Base-by-base conservation (phyloP, 31 red algal species). In the Asparagopsis taxiformis region DNA sequence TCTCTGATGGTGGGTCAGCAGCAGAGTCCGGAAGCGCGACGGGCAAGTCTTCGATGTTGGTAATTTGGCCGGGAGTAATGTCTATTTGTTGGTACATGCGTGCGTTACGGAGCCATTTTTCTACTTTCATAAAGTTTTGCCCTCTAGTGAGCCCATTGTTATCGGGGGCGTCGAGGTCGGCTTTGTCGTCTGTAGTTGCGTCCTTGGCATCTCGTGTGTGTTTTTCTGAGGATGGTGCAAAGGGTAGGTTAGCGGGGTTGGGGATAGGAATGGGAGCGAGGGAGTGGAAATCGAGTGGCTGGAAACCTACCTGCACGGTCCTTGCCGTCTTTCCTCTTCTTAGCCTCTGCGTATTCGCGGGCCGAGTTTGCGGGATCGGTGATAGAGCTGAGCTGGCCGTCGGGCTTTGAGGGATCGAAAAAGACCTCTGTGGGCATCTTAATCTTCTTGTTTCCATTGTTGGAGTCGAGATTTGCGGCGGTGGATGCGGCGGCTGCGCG, bases 61-160 rank as follows among this genome's bases (percentile, higher is more conserved):
- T 56, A 51, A 84, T 84, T 17, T 32, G 19, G 28, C 59, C 51
- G 1, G 79, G 79, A 1, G 79, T 73, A 15, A 84, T 43, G 49
- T 84, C 79, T 11, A 84, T 35, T 62, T 73, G 79, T 50, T 73
- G 55, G 48, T 74, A 65, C 68, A 62, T 74, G 33, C 32, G 41
- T 1, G 79, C 43, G 21, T 66, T 53, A 50, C 68, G 68, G 0
- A 84, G 59, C 79, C 79, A 84, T 28, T 72, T 74, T 64, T 84
- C 68, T 41, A 84, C 79, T 59, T 84, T 84, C 79, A 74, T 74
- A 44, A 84, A 84, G 61, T 84, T 84, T 32, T 84, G 79, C 25
- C 79, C 79, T 4, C 79, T 66, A 28, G 68, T 84, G 3, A 84
- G 67, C 30, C 79, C 79, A 36, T 84, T 84, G 43, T 84, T 84